These are phyloP conservation scores for Penicillium digitatum DNA, from an alignment of 2,329 filamentous ascomycete genomes.

Conservation along the genomic window DNA sequence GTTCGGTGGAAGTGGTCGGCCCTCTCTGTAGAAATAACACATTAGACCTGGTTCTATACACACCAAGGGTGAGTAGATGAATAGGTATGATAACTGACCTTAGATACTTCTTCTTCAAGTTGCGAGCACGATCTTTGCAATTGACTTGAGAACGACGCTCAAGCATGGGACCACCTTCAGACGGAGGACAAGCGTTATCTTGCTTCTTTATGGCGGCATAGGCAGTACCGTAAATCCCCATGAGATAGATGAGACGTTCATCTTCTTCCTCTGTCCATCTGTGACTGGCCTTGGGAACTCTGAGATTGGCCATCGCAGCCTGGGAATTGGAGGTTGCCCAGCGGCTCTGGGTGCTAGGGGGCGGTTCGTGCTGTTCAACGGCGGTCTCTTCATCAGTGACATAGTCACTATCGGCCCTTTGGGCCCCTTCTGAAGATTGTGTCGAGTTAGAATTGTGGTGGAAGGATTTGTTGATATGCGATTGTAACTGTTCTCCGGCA, in stretches of 20 bases:
- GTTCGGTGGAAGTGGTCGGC: background rate
- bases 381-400: background rate
- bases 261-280: slow-evolving; percentile 42
- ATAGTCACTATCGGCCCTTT: background rate
- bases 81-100: slow-evolving; percentile 25
- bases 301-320: background rate
- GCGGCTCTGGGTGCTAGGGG: background rate
- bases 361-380: background rate
- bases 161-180: slow-evolving; percentile 33
- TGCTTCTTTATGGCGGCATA: slow-evolving; percentile 48
- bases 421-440: background rate
- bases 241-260: slow-evolving; percentile 47
- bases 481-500: slow-evolving; percentile 6
- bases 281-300: background rate
- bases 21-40: background rate
- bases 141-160: slow-evolving; percentile 49
- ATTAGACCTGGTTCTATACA: background rate
- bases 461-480: background rate
- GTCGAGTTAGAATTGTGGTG: background rate
- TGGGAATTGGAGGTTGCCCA: background rate
- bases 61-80: background rate
- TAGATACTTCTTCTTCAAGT: slow-evolving; percentile 47
- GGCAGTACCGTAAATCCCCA: slow-evolving; percentile 44
- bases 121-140: slow-evolving; percentile 54
- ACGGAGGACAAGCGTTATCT: slow-evolving; percentile 27